A percentile compares a stretch with the other conserved stretches of the same genome.
Evolutionary conservation across 108 stramenopile species (phyloP).

Genomic region (Stephanodiscus minutulus): DNA sequence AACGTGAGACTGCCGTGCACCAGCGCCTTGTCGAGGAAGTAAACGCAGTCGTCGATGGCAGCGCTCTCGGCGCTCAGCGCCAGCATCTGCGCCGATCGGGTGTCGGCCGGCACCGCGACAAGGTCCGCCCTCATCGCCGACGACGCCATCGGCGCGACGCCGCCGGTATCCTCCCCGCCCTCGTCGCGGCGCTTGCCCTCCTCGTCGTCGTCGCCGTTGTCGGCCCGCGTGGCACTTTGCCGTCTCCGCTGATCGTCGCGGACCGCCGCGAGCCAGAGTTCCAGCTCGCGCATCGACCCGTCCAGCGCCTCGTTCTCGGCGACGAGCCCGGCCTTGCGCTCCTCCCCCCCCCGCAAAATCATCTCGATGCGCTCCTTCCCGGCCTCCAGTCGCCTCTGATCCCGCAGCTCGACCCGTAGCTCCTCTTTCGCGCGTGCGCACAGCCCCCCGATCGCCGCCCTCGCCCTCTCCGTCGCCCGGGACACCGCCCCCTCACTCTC

Average conservation of each 20-base stretch:
- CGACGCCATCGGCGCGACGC: no score
- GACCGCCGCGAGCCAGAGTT: conserved; percentile 54
- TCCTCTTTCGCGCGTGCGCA: conserved; percentile 40
- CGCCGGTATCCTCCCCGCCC: no score
- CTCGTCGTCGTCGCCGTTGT: no score
- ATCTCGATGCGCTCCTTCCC: conserved; percentile 51
- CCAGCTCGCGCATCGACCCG: conserved; percentile 48
- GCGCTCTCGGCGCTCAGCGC: conserved; percentile 72
- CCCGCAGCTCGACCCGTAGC: conserved; percentile 52
- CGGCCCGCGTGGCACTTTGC: no score
- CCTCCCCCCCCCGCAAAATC: conserved; percentile 29
- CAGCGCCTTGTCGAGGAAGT: conserved; percentile 82
- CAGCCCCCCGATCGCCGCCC: conserved; percentile 33
- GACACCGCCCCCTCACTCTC: conserved; percentile 58
- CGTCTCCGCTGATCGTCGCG: conserved; percentile 20
- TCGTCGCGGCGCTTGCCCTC: conserved; percentile 16
- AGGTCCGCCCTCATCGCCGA: conserved; percentile 30
- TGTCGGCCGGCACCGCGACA: conserved; percentile 55
- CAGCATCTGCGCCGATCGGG: conserved; percentile 73
- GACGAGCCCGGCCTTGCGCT: conserved; percentile 45
- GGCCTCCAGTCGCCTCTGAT: conserved; percentile 53
- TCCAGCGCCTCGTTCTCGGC: conserved; percentile 51
- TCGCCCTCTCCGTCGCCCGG: conserved; percentile 53
- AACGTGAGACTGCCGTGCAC: conserved; percentile 62
- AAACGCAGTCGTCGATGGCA: conserved; percentile 77